phyloP scores from a whole-genome alignment of 2,329 filamentous ascomycete genomes.

The Trichoderma hamatum region DNA sequence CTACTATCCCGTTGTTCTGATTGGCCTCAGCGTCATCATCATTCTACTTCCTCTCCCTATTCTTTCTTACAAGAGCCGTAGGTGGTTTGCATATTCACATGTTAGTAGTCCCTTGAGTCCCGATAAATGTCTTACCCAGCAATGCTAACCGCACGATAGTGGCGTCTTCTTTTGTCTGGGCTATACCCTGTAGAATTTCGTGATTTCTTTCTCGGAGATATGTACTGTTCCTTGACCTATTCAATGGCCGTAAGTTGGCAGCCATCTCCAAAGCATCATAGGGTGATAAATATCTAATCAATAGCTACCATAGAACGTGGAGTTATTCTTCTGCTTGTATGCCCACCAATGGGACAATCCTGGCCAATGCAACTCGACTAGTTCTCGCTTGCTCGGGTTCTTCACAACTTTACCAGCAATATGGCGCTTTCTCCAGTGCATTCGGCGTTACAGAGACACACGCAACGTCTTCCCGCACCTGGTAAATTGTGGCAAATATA shows the following conservation, averaged over 20 bases:
- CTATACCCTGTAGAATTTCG: constrained; percentile 93
- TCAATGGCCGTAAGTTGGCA: constrained; percentile 72
- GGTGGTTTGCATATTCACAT: constrained; percentile 89
- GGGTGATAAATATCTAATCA: background rate
- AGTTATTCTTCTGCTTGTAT: constrained; percentile 94
- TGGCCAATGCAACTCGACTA: constrained; percentile 77
- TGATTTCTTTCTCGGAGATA: constrained; percentile 96
- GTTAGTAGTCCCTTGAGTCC: constrained; percentile 47
- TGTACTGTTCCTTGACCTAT: constrained; percentile 96
- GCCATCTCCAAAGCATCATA: background rate
- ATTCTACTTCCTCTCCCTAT: constrained; percentile 76
- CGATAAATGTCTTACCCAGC: background rate
- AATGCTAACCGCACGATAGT: constrained; percentile 53
- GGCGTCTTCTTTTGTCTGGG: constrained; percentile 81
- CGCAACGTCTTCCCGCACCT: constrained; percentile 88
- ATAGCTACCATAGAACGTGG: constrained; percentile 69
- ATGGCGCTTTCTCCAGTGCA: constrained; percentile 87
- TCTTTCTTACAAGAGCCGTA: constrained; percentile 74
- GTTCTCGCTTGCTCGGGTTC: constrained; percentile 85
- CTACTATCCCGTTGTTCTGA: constrained; percentile 83
- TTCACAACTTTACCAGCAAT: constrained; percentile 81
- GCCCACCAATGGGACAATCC: constrained; percentile 75
- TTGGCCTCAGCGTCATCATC: constrained; percentile 67
- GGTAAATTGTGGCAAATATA: constrained; percentile 90
- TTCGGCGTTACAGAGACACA: constrained; percentile 87